phyloP scores from a whole-genome alignment of 352 stramenopile species.

The Sclerospora graminicola region DNA sequence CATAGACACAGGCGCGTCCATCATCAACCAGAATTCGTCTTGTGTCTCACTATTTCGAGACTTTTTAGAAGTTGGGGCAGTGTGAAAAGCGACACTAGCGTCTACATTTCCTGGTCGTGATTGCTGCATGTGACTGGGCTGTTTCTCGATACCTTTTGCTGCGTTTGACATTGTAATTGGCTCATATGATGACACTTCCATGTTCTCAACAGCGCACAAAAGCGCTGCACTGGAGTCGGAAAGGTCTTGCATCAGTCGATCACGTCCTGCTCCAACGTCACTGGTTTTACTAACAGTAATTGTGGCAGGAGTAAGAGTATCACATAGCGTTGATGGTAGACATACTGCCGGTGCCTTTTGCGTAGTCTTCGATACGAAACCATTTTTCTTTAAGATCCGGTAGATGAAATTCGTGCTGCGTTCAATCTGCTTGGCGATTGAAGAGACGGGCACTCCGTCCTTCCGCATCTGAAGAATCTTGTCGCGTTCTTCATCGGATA shows the following conservation, averaged over 20 bases:
- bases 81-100: slow-evolving; percentile 4
- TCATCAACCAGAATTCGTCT: slow-evolving; percentile 8
- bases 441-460: slow-evolving; percentile 22
- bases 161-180: slow-evolving; percentile 10
- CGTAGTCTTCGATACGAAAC: slow-evolving; percentile 6
- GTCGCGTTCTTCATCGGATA: slow-evolving; percentile 29
- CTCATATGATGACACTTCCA: slow-evolving; percentile 19
- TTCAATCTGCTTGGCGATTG: slow-evolving; percentile 25
- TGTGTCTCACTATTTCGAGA: background rate
- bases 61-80: background rate
- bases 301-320: background rate
- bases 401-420: slow-evolving; percentile 35
- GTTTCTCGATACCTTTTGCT: background rate
- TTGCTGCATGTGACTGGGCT: slow-evolving; percentile 4
- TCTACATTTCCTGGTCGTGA: slow-evolving; percentile 1
- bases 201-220: slow-evolving; percentile 16
- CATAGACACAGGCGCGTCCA: slow-evolving; percentile 1
- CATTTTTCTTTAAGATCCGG: slow-evolving; percentile 19
- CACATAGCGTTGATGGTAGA: background rate
- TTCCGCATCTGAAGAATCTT: slow-evolving; percentile 31
- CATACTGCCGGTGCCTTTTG: slow-evolving; percentile 1
- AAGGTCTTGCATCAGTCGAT: slow-evolving; percentile 3
- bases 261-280: background rate
- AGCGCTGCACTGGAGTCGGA: slow-evolving; percentile 7
- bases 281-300: background rate